Conservation (phyloP, 192 early-diverging fungal species). For the Funneliformis mosseae region DNA sequence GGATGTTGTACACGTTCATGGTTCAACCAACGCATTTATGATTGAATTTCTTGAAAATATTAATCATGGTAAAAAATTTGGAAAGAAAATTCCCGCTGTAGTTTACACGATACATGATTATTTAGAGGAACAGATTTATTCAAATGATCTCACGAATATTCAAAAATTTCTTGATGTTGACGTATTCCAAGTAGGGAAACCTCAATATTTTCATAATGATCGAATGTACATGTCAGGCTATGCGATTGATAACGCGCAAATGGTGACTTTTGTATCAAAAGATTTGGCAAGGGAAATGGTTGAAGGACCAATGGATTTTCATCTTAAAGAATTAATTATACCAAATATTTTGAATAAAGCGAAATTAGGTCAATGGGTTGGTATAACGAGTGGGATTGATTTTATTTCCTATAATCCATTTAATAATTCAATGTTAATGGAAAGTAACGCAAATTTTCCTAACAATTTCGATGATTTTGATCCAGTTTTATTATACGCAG, state of each 20-base stretch:
- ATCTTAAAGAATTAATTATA: slow-evolving; percentile 58
- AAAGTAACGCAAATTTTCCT: slow-evolving; percentile 45
- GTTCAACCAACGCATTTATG: slow-evolving; percentile 57
- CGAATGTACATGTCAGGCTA: slow-evolving; percentile 53
- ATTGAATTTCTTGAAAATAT: slow-evolving; percentile 47
- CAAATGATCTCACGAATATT: slow-evolving; percentile 51
- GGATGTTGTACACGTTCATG: slow-evolving; percentile 60
- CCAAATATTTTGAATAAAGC: slow-evolving; percentile 50
- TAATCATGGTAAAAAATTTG: slow-evolving; percentile 40
- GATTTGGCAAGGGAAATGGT: slow-evolving; percentile 59
- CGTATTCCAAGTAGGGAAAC: slow-evolving; percentile 40
- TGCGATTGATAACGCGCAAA: slow-evolving; percentile 55
- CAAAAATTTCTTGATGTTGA: slow-evolving; percentile 50
- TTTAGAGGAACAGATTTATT: slow-evolving; percentile 58
- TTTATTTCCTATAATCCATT: slow-evolving; percentile 54
- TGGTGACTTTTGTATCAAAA: slow-evolving; percentile 56
- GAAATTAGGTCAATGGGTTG: slow-evolving; percentile 47
- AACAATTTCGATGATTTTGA: slow-evolving; percentile 30
- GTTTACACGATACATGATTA: slow-evolving; percentile 65
- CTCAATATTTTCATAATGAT: slow-evolving; percentile 49
- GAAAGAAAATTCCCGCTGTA: slow-evolving; percentile 47
- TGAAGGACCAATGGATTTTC: slow-evolving; percentile 55
- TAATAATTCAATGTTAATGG: slow-evolving; percentile 38
- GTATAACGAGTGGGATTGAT: slow-evolving; percentile 60
- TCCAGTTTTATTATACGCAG: background rate